Percentiles rank a stretch among this genome's conserved stretches.
Evolutionary conservation across 768 basidiomycete species (phyloP).

Genomic region (Tylopilus cervinicoccineus): DNA sequence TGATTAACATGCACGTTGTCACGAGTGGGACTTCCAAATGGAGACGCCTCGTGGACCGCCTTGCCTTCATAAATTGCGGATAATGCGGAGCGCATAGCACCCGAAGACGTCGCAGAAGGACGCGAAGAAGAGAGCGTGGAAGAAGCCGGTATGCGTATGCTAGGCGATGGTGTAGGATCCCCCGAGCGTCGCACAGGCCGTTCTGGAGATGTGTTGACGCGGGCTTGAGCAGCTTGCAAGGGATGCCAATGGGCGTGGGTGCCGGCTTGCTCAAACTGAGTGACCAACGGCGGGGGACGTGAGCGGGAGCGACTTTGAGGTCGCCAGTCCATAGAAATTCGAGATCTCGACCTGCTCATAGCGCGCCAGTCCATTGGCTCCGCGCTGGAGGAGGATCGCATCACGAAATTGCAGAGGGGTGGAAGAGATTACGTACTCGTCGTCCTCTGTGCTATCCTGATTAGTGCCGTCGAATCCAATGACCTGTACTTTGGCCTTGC

Average conservation of each 20-base stretch:
- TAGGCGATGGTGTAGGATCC: conserved; percentile 24
- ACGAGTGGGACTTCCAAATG: conserved; percentile 36
- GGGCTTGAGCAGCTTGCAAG: conserved; percentile 36
- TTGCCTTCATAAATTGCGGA: conserved; percentile 46
- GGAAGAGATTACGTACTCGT: conserved; percentile 55
- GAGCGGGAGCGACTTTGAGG: conserved; percentile 75
- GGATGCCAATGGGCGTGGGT: conserved; percentile 35
- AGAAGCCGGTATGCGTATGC: conserved; percentile 38
- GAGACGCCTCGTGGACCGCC: conserved; percentile 30
- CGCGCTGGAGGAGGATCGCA: conserved; percentile 33
- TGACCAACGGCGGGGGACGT: conserved; percentile 57
- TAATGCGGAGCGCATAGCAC: conserved; percentile 39
- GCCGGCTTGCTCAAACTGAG: conserved; percentile 44
- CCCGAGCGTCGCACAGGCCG: conserved; percentile 20
- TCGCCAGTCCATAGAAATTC: conserved; percentile 90
- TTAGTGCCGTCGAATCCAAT: conserved; percentile 78
- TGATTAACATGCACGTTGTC: conserved; percentile 28
- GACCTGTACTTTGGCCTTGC: conserved; percentile 72
- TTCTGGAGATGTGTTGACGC: conserved; percentile 26
- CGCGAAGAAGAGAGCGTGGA: conserved; percentile 45
- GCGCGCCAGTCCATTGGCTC: conserved; percentile 91
- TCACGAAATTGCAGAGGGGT: conserved; percentile 21
- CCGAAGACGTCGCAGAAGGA: conserved; percentile 42
- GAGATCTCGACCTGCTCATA: conserved; percentile 85
- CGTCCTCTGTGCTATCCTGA: conserved; percentile 67